phyloP scores from a whole-genome alignment of 345 rosid genomes.

The Alliaria petiolata region DNA sequence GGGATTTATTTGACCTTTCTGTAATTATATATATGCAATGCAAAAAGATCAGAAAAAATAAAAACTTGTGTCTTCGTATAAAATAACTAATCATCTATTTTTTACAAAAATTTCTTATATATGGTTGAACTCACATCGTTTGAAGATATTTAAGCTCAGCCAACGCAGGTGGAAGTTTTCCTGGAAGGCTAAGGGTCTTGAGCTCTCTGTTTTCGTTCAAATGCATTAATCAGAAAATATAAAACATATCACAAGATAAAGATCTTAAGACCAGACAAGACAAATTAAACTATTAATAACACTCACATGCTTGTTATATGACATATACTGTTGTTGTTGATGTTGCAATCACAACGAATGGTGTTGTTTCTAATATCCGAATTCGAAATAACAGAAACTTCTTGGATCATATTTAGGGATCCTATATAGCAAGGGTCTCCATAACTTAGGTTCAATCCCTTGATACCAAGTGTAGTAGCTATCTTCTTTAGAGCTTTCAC shows the following conservation, averaged over 20 bases:
- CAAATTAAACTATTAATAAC: too few species aligned
- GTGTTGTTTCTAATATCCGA: not conserved
- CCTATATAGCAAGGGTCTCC: not conserved
- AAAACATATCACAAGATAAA: too few species aligned
- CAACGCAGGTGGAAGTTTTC: not conserved
- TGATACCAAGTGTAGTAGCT: constrained; percentile 3
- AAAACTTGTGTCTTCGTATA: too few species aligned
- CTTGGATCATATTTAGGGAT: not conserved
- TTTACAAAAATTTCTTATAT: too few species aligned
- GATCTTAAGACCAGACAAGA: too few species aligned
- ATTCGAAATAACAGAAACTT: not conserved
- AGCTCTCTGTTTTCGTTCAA: not conserved
- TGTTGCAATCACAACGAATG: not conserved
- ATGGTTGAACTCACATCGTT: not conserved
- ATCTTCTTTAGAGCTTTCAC: not conserved
- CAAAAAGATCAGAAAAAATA: too few species aligned
- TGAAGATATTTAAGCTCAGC: not conserved
- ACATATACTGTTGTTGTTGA: too few species aligned
- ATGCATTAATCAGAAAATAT: not conserved
- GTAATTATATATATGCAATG: too few species aligned
- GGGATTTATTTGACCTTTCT: too few species aligned
- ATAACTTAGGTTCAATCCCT: not conserved
- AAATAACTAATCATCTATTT: too few species aligned
- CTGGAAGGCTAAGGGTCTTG: not conserved
- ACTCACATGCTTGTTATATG: too few species aligned